Conservation (phyloP, 225 moss, liverwort and hornwort genomes). For the Sphagnum tenellum region DNA sequence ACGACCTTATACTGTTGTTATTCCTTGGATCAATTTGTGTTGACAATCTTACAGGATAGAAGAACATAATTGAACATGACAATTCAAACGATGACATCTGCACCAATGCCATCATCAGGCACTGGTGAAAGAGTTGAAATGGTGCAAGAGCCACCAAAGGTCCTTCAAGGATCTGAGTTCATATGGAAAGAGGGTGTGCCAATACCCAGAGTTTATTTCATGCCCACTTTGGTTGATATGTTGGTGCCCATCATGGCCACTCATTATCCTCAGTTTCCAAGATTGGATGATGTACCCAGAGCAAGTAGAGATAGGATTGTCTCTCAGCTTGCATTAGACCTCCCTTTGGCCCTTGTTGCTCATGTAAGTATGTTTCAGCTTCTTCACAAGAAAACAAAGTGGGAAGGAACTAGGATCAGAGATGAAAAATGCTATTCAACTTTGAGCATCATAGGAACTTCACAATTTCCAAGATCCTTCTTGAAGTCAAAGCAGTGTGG, state of each 20-base stretch:
- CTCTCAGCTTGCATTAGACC: constrained; percentile 50
- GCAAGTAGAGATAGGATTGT: constrained; percentile 32
- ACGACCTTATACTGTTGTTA: too few relatives aligned
- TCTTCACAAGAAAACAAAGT: not conserved
- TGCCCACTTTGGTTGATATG: constrained; percentile 65
- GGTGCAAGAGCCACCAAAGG: not conserved
- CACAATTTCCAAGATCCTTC: too few relatives aligned
- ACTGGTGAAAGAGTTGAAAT: too few relatives aligned
- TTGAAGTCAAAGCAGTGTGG: too few relatives aligned
- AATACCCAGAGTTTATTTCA: constrained; percentile 43
- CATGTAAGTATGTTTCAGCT: constrained; percentile 46
- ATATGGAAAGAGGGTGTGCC: constrained; percentile 24
- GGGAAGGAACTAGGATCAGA: not conserved
- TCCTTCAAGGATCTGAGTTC: constrained; percentile 13
- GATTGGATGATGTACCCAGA: constrained; percentile 46
- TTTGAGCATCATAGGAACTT: too few relatives aligned
- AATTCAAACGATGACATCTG: too few relatives aligned
- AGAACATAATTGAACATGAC: too few relatives aligned
- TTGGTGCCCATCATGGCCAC: constrained; percentile 54
- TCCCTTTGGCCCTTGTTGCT: constrained; percentile 52
- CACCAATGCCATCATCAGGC: too few relatives aligned
- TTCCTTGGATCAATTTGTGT: too few relatives aligned
- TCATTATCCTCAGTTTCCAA: constrained; percentile 49
- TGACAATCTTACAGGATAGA: too few relatives aligned
- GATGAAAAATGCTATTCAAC: not conserved